A percentile compares a stretch with the other conserved stretches of the same genome.
phyloP scores from a whole-genome alignment of 768 basidiomycete species.

The Leccinum fibrillosum region DNA sequence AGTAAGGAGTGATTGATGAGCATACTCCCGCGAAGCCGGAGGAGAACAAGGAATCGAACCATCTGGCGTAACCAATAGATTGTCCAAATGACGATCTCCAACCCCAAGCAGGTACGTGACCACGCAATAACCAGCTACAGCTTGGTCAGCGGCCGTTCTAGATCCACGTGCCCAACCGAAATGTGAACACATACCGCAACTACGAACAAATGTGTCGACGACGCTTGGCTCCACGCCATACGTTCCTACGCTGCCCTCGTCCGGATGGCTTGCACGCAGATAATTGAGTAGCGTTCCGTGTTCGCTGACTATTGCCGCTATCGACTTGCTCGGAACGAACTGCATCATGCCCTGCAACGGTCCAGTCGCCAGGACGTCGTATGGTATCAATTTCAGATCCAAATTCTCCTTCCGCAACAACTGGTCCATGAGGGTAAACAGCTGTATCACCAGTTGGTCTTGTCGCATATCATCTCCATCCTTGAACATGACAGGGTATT shows the following conservation, averaged over 20 bases:
- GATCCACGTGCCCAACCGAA: not conserved
- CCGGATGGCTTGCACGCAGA: constrained; percentile 79
- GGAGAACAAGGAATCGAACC: constrained; percentile 42
- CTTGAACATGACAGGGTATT: constrained; percentile 97
- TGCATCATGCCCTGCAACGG: constrained; percentile 93
- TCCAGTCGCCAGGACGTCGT: constrained; percentile 91
- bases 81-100: constrained; percentile 95
- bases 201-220: constrained; percentile 93
- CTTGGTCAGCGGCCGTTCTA: constrained; percentile 12
- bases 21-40: not conserved
- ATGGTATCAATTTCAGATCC: constrained; percentile 87
- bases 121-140: constrained; percentile 92
- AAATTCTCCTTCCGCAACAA: constrained; percentile 91
- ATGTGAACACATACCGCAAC: constrained; percentile 71
- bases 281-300: constrained; percentile 87
- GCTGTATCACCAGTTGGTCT: constrained; percentile 95
- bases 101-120: constrained; percentile 96
- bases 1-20: constrained; percentile 1
- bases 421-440: constrained; percentile 98
- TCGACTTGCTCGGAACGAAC: constrained; percentile 93
- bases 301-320: constrained; percentile 93
- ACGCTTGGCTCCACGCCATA: constrained; percentile 94
- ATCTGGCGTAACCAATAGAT: constrained; percentile 88
- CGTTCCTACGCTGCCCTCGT: constrained; percentile 92
- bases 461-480: constrained; percentile 99